Conservation (phyloP, 2,329 filamentous ascomycete species). For the Fusarium succisae region DNA sequence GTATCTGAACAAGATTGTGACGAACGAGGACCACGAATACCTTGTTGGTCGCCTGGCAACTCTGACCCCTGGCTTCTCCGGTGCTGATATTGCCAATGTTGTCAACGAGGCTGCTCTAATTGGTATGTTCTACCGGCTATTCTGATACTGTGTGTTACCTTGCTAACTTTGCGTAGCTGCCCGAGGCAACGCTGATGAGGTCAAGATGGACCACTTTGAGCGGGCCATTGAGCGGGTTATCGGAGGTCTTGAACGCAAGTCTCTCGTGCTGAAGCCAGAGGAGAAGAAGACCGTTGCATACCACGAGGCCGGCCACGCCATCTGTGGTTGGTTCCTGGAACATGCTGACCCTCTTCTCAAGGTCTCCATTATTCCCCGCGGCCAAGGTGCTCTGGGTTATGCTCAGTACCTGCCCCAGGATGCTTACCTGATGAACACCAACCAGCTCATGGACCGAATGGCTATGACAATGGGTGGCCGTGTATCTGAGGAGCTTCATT, state of each 20-base stretch:
- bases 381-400: slow-evolving; percentile 92
- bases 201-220: slow-evolving; percentile 93
- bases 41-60: slow-evolving; percentile 89
- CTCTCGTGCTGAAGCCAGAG: slow-evolving; percentile 87
- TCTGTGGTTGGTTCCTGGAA: slow-evolving; percentile 98
- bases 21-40: slow-evolving; percentile 87
- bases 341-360: slow-evolving; percentile 97
- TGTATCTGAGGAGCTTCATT: slow-evolving; percentile 95
- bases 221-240: slow-evolving; percentile 97
- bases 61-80: slow-evolving; percentile 94
- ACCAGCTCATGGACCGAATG: slow-evolving; percentile 99
- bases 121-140: slow-evolving; percentile 66
- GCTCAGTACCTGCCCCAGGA: slow-evolving; percentile 97
- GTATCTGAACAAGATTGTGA: slow-evolving; percentile 93
- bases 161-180: slow-evolving; percentile 69
- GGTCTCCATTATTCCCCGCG: slow-evolving; percentile 97
- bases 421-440: slow-evolving; percentile 93
- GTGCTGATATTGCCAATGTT: slow-evolving; percentile 97
- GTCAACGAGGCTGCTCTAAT: slow-evolving; percentile 97
- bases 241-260: slow-evolving; percentile 97
- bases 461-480: slow-evolving; percentile 98
- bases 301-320: slow-evolving; percentile 97
- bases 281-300: slow-evolving; percentile 98
- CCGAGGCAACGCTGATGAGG: slow-evolving; percentile 79
- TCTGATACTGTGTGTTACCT: slow-evolving; percentile 45